A percentile compares a stretch with the other conserved stretches of the same genome.
Evolutionary conservation across 441 rosid genomes (phyloP).

Genomic region (Monsonia emarginata): DNA sequence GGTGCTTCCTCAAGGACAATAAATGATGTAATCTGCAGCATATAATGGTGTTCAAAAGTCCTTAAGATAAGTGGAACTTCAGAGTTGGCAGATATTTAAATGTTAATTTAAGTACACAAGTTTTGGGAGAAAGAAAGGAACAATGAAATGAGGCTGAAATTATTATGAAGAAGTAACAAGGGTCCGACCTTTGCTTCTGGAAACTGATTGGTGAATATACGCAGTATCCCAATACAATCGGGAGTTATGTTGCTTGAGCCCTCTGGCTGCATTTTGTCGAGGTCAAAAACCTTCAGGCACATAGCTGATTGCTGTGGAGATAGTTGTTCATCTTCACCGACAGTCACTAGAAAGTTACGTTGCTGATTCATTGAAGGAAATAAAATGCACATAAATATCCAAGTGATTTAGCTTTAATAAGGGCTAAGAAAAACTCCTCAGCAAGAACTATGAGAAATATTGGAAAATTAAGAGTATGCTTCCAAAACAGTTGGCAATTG

Average conservation of each 20-base stretch:
- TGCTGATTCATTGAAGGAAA: conserved; percentile 38
- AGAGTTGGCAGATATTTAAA: not conserved
- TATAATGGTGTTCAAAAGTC: conserved; percentile 6
- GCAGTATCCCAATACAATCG: conserved; percentile 71
- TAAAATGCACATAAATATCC: conserved; percentile 8
- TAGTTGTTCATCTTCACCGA: conserved; percentile 82
- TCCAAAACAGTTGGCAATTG: not conserved
- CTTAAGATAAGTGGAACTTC: not conserved
- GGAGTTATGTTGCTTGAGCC: conserved; percentile 62
- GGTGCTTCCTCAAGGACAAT: conserved; percentile 93
- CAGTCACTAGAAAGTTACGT: conserved; percentile 76
- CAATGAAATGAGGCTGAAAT: not conserved
- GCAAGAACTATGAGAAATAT: not conserved
- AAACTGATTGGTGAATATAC: conserved; percentile 83
- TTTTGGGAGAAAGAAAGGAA: conserved; percentile 1
- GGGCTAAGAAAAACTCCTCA: not conserved
- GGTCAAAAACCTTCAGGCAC: conserved; percentile 90
- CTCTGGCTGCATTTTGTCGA: conserved; percentile 74
- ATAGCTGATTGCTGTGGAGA: conserved; percentile 64
- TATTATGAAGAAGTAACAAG: not conserved
- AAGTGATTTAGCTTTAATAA: not conserved
- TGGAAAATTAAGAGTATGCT: not conserved
- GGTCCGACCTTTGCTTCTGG: conserved; percentile 74
- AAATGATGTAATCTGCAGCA: conserved; percentile 77
- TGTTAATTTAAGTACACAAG: not conserved